Conservation (phyloP, 1,284 basidiomycete genomes). For the Wallemia ichthyophaga region DNA sequence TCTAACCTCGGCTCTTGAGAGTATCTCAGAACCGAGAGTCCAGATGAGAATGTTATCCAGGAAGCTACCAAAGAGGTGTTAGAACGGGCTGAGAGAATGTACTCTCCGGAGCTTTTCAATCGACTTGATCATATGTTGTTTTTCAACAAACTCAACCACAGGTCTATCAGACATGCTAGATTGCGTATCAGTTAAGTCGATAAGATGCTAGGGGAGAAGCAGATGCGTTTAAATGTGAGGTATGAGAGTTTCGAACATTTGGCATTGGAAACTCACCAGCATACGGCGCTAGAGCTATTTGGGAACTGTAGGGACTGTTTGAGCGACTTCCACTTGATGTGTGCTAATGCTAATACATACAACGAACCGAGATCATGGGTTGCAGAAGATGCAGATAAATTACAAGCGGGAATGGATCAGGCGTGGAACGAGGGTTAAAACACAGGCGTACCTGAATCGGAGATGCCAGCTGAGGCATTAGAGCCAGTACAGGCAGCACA, state of each 20-base stretch:
- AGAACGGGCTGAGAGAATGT: conserved; percentile 38
- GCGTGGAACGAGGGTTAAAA: neutral
- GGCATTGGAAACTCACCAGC: conserved; percentile 54
- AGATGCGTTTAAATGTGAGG: conserved; percentile 43
- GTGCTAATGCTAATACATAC: neutral
- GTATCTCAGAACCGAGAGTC: conserved; percentile 34
- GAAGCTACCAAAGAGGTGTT: conserved; percentile 39
- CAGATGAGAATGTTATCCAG: conserved; percentile 34
- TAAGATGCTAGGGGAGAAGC: conserved; percentile 28
- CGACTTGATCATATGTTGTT: conserved; percentile 60
- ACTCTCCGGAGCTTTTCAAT: conserved; percentile 72
- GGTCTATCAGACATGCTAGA: conserved; percentile 38
- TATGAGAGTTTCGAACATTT: conserved; percentile 37
- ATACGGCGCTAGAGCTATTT: conserved; percentile 59
- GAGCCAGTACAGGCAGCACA: neutral
- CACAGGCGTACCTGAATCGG: neutral
- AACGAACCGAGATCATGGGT: neutral
- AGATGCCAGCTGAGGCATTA: neutral
- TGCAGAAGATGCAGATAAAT: neutral
- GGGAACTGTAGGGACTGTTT: conserved; percentile 12
- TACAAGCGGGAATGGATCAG: neutral
- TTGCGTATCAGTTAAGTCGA: conserved; percentile 44
- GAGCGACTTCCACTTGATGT: neutral
- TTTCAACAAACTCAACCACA: conserved; percentile 56
- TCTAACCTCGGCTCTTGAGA: conserved; percentile 60